Evolutionary conservation across 2,329 filamentous ascomycete genomes (phyloP).

Genomic region (Aspergillus ochraceus): DNA sequence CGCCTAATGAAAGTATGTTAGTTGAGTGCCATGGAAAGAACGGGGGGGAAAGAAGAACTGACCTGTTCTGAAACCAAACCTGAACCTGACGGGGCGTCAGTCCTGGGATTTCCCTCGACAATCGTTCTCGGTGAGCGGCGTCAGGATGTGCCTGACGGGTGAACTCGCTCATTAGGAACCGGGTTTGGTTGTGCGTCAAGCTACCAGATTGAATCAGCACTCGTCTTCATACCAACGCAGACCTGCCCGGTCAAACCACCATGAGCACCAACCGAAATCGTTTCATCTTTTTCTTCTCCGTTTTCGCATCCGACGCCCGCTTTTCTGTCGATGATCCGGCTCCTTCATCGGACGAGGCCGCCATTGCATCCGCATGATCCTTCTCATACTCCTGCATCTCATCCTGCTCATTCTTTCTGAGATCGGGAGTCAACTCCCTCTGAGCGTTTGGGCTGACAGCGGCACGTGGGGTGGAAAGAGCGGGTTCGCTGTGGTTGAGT

Average conservation of each 20-base stretch:
- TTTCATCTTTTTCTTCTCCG: slow-evolving; percentile 46
- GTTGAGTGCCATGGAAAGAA: background rate
- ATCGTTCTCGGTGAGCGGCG: slow-evolving; percentile 80
- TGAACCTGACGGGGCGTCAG: slow-evolving; percentile 91
- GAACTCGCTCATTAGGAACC: slow-evolving; percentile 96
- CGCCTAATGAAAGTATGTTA: slow-evolving; percentile 42
- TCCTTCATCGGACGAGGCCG: slow-evolving; percentile 31
- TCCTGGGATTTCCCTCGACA: slow-evolving; percentile 88
- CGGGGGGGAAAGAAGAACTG: slow-evolving; percentile 31
- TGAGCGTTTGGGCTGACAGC: slow-evolving; percentile 15
- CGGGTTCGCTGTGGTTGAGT: slow-evolving; percentile 22
- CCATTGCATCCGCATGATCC: slow-evolving; percentile 17
- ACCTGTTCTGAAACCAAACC: slow-evolving; percentile 99
- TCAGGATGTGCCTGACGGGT: slow-evolving; percentile 92
- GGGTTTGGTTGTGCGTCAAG: slow-evolving; percentile 94
- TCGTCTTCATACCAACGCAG: background rate
- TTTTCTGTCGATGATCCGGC: slow-evolving; percentile 26
- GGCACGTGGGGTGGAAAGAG: slow-evolving; percentile 16
- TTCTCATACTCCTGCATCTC: slow-evolving; percentile 20
- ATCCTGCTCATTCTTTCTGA: slow-evolving; percentile 9
- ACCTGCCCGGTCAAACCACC: background rate
- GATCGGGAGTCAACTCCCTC: slow-evolving; percentile 11
- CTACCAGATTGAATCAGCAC: slow-evolving; percentile 48
- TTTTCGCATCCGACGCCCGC: slow-evolving; percentile 26
- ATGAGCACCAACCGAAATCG: slow-evolving; percentile 40